Evolutionary conservation across 805 yeast genomes (phyloP).

Genomic region (Isabelozyma heimii): DNA sequence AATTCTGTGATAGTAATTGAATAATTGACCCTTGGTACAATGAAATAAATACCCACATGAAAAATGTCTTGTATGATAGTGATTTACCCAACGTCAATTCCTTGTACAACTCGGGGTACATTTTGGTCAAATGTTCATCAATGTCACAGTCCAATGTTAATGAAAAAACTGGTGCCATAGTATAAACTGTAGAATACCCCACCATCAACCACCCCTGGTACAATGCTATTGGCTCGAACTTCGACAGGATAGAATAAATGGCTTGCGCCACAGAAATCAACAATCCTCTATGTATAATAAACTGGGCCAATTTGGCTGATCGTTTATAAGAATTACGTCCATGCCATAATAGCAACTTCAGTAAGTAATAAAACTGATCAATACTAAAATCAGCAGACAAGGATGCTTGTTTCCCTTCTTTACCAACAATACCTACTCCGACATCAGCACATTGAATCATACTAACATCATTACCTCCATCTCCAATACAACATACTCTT

Average conservation of each 20-base stretch:
- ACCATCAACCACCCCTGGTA: conserved; percentile 98
- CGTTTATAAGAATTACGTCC: conserved; percentile 96
- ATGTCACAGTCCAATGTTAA: conserved; percentile 89
- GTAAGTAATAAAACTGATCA: conserved; percentile 84
- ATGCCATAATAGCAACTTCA: conserved; percentile 91
- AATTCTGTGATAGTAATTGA: conserved; percentile 76
- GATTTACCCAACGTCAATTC: conserved; percentile 89
- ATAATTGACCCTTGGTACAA: conserved; percentile 88
- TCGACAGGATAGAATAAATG: conserved; percentile 80
- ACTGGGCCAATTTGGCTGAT: conserved; percentile 92
- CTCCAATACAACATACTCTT: conserved; percentile 97
- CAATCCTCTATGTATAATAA: conserved; percentile 94
- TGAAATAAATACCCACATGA: conserved; percentile 86
- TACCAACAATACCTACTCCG: conserved; percentile 98
- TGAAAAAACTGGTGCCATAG: conserved; percentile 98
- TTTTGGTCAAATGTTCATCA: conserved; percentile 79
- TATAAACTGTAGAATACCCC: conserved; percentile 94
- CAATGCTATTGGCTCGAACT: conserved; percentile 90
- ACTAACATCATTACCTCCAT: conserved; percentile 98
- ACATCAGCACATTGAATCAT: conserved; percentile 99
- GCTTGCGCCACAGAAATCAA: conserved; percentile 94
- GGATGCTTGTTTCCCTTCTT: conserved; percentile 97
- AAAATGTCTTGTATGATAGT: conserved; percentile 81
- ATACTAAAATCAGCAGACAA: conserved; percentile 96
- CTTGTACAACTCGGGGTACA: conserved; percentile 92